phyloP scores from a whole-genome alignment of 129 eudicot genomes.

The Arctium lappa region DNA sequence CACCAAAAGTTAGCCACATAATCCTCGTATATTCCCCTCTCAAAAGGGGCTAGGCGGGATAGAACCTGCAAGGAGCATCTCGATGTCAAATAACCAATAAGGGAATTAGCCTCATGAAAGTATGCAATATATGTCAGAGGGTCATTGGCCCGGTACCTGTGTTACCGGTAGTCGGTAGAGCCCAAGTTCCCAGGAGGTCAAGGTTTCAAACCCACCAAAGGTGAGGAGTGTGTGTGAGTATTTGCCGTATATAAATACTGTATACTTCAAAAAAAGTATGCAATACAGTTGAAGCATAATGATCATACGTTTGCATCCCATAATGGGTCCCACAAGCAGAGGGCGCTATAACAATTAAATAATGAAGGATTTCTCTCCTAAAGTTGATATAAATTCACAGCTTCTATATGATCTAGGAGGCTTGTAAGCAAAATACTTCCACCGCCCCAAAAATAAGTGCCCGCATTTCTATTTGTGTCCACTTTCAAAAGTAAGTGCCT shows the following conservation, averaged over 20 bases:
- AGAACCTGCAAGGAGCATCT: conserved; percentile 60
- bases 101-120: neutral
- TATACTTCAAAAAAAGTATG: neutral
- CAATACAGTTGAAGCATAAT: neutral
- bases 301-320: neutral
- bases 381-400: neutral
- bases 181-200: neutral
- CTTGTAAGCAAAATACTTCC: neutral
- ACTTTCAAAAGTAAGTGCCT: neutral
- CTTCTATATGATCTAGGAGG: neutral
- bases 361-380: neutral
- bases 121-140: neutral
- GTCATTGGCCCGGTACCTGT: neutral
- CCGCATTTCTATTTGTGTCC: neutral
- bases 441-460: neutral
- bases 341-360: neutral
- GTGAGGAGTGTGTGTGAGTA: neutral
- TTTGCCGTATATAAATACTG: neutral
- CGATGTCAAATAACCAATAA: conserved; percentile 9
- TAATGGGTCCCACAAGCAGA: neutral
- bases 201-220: neutral
- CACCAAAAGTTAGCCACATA: conserved; percentile 99
- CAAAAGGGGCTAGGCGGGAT: conserved; percentile 96
- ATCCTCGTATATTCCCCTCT: conserved; percentile 96
- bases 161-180: too few species aligned